phyloP scores from a whole-genome alignment of 2,329 filamentous ascomycete species.

The Alternaria arborescens region DNA sequence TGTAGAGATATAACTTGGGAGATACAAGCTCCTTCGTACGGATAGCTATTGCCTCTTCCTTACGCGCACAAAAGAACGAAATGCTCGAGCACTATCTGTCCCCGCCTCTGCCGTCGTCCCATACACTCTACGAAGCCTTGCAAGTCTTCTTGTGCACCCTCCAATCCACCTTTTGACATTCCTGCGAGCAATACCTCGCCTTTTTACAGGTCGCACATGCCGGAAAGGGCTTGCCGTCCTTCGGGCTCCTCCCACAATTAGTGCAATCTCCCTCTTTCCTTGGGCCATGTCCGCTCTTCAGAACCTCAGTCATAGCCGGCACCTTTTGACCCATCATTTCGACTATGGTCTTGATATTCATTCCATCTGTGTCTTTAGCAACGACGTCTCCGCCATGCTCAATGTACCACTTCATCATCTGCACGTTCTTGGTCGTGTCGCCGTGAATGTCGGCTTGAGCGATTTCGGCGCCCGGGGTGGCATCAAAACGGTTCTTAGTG shows the following conservation, averaged over 20 bases:
- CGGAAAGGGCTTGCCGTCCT: constrained; percentile 5
- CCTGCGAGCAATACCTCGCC: constrained; percentile 22
- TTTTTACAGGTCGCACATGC: constrained; percentile 23
- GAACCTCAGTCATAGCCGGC: constrained; percentile 13
- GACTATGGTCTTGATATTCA: constrained; percentile 22
- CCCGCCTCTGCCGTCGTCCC: neutral
- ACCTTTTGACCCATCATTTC: constrained; percentile 24
- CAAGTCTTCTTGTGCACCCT: constrained; percentile 26
- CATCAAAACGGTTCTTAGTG: constrained; percentile 19
- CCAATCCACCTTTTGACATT: constrained; percentile 30
- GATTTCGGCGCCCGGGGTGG: constrained; percentile 22
- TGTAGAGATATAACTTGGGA: no score
- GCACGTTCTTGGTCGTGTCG: constrained; percentile 17
- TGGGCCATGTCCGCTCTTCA: constrained; percentile 11
- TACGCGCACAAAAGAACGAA: neutral
- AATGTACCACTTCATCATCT: constrained; percentile 28
- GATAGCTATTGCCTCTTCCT: no score
- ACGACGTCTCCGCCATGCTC: constrained; percentile 29
- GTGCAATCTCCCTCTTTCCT: constrained; percentile 20
- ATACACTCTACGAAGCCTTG: neutral
- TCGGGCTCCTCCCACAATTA: constrained; percentile 20
- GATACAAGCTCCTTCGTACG: no score
- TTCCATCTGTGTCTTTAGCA: constrained; percentile 26
- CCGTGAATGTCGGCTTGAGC: constrained; percentile 22
- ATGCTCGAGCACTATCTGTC: neutral